Evolutionary conservation across 1,284 basidiomycete genomes (phyloP).

Genomic region (Athelia sp.): DNA sequence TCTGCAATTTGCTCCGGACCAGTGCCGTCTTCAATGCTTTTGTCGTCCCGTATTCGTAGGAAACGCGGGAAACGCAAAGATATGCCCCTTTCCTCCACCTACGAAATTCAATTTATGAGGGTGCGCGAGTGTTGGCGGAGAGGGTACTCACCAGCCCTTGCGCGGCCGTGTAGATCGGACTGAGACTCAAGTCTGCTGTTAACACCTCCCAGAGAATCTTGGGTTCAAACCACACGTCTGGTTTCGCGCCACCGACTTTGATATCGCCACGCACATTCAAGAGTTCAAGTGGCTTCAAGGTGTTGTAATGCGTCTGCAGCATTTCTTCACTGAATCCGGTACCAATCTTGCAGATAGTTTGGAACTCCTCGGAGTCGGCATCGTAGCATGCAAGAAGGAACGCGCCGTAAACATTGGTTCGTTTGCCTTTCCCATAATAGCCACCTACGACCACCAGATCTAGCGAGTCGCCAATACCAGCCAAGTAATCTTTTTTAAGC

Average conservation of each 20-base stretch:
- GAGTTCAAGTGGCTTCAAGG: conserved; percentile 75
- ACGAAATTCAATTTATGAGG: conserved; percentile 7
- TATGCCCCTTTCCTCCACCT: conserved; percentile 88
- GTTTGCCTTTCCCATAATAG: conserved; percentile 97
- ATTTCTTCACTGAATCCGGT: conserved; percentile 96
- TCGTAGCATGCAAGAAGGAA: conserved; percentile 96
- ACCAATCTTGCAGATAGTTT: conserved; percentile 98
- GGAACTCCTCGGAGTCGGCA: conserved; percentile 84
- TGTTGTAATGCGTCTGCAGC: conserved; percentile 79
- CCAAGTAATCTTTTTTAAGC: conserved; percentile 97
- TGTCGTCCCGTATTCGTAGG: conserved; percentile 90
- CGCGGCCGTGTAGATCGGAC: conserved; percentile 96
- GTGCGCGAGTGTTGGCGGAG: conserved; percentile 3
- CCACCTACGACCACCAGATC: conserved; percentile 96
- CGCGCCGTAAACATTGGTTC: conserved; percentile 94
- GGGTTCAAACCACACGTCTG: conserved; percentile 94
- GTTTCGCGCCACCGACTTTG: conserved; percentile 87
- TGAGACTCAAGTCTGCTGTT: conserved; percentile 94
- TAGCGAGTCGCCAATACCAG: conserved; percentile 96
- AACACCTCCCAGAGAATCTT: conserved; percentile 98
- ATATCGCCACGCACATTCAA: conserved; percentile 69
- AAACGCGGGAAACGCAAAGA: conserved; percentile 96
- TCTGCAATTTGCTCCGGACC: conserved; percentile 93
- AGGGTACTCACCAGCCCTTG: conserved; percentile 75
- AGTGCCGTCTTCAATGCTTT: conserved; percentile 88